These are phyloP conservation scores for Botrytis squamosa DNA, from an alignment of 2,329 filamentous ascomycete genomes.

Conservation along the genomic window DNA sequence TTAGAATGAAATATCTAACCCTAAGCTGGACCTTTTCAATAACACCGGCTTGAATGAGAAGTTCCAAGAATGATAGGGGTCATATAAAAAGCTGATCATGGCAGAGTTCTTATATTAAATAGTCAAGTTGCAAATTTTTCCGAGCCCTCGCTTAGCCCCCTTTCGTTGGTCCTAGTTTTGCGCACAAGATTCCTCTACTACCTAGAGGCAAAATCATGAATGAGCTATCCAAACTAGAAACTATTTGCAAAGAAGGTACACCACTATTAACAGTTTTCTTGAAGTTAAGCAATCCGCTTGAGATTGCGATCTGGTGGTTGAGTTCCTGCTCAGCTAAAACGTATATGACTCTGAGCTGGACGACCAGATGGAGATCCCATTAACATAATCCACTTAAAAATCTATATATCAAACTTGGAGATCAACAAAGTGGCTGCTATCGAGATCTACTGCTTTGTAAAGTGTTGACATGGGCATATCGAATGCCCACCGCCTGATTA, in stretches of 20 bases:
- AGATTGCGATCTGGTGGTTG: background rate
- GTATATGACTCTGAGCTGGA: background rate
- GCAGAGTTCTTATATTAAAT: background rate
- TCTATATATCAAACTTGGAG: slow-evolving; percentile 27
- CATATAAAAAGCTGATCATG: background rate
- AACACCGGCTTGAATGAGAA: too few species aligned
- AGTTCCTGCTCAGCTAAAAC: background rate
- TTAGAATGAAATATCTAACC: too few species aligned
- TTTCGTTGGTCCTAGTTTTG: too few species aligned
- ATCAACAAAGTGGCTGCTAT: slow-evolving; percentile 13
- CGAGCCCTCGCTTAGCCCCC: too few species aligned
- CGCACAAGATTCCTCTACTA: too few species aligned
- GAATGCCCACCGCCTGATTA: background rate
- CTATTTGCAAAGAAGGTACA: accelerated
- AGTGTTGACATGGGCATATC: slow-evolving; percentile 27
- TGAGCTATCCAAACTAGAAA: too few species aligned
- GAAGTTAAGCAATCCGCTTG: background rate
- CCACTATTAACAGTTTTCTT: background rate
- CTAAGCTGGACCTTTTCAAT: background rate
- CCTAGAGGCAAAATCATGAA: too few species aligned
- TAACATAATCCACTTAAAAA: slow-evolving; percentile 14
- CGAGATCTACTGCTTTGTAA: too few species aligned
- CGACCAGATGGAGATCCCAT: slow-evolving; percentile 20
- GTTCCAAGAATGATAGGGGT: background rate
- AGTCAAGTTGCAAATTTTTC: background rate